Evolutionary conservation across 768 basidiomycete species (phyloP), one percentile per base, ranked within the genome.

Genomic region (Xerocomus brunneocitrinus): DNA sequence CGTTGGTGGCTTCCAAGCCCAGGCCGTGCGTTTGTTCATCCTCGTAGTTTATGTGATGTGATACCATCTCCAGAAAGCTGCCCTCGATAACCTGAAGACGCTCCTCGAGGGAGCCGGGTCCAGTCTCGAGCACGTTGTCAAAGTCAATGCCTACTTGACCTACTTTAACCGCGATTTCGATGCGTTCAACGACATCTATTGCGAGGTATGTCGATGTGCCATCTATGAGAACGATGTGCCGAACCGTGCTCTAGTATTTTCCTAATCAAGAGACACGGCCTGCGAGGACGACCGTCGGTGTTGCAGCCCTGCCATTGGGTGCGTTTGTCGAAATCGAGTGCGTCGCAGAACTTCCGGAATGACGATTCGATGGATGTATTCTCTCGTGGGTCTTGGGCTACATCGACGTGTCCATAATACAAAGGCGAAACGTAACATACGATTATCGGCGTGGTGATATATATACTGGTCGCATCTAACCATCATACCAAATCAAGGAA

Each of bases 311-410:
- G 36, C 81, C 83, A 1, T 40, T 78, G 51, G 76, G 78, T 14
- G 79, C 78, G 8, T 76, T 75, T 51, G 74, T 85, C 30, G 83
- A 85, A 72, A 77, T 85, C 32, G 83, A 85, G 56, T 83, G 80
- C 58, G 71, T 81, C 28, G 84, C 81, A 12, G 79, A 77, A 27
- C 25, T 60, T 41, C 43, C 54, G 28, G 13, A 31, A 31, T 51
- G 40, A 49, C 12, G 47, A 13, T 9, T 25, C 34, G 8, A 30
- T 49, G 24, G 25, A 43, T 43, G 22, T 41, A 41, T 28, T 49
- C 25, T 48, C 27, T 35, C 7, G 9, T 38, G 35, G 32, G 6
- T 39, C 10, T 5, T 8, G 19, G 38, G 27, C 19, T 39, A 28
- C 28, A 38, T 40, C 4, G 44, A 22, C 16, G 1, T 32, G 44